Conservation (phyloP, 2,329 filamentous ascomycete genomes). For the Penicillium concentricum region DNA sequence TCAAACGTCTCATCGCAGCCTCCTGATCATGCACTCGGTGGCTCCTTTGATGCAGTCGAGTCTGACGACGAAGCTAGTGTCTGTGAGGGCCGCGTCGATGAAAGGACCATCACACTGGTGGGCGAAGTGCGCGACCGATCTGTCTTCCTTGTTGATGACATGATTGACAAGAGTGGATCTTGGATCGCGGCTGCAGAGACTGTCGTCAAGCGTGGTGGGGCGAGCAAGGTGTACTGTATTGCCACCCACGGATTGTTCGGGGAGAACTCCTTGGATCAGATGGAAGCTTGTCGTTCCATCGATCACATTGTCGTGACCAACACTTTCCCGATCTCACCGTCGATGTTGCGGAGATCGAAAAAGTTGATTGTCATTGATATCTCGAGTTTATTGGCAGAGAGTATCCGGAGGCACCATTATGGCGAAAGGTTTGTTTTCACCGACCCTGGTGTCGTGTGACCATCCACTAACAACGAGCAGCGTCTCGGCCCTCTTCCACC, state of each 20-base stretch:
- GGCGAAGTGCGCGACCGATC: constrained; percentile 85
- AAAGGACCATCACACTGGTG: constrained; percentile 96
- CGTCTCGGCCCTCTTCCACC: constrained; percentile 61
- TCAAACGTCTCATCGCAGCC: constrained; percentile 76
- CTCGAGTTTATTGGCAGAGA: constrained; percentile 82
- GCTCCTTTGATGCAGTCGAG: constrained; percentile 77
- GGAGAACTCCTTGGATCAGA: constrained; percentile 80
- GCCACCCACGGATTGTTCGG: constrained; percentile 95
- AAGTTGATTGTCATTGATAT: constrained; percentile 91
- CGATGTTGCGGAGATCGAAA: constrained; percentile 66
- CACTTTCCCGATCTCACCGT: constrained; percentile 84
- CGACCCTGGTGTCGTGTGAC: constrained; percentile 30
- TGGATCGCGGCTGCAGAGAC: constrained; percentile 98
- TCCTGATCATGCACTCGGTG: constrained; percentile 71
- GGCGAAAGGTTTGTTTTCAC: constrained; percentile 73
- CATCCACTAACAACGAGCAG: constrained; percentile 32
- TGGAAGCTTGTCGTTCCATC: constrained; percentile 91
- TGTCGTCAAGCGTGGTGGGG: constrained; percentile 86
- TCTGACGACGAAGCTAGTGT: constrained; percentile 74
- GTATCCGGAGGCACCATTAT: constrained; percentile 93
- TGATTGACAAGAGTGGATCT: constrained; percentile 95
- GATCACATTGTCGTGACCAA: constrained; percentile 94
- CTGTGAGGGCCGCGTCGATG: constrained; percentile 64
- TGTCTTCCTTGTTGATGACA: constrained; percentile 95
- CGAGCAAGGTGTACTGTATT: constrained; percentile 95